Conservation (phyloP, 2,329 filamentous ascomycete species). For the Camillea tinctor region DNA sequence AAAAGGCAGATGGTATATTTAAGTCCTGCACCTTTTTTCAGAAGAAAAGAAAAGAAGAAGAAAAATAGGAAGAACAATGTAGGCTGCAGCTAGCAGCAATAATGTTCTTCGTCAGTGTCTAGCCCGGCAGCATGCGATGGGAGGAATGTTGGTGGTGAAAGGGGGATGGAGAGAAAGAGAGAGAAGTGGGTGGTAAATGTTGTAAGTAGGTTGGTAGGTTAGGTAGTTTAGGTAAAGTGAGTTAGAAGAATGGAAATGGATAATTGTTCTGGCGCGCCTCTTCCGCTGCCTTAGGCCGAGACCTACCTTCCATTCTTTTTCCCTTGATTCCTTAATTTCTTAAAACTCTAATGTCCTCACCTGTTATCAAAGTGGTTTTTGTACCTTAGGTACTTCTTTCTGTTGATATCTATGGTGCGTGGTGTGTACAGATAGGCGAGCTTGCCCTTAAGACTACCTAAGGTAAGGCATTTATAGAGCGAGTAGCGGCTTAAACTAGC, state of each 20-base stretch:
- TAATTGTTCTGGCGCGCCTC: background rate
- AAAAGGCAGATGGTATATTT: slow-evolving; percentile 19
- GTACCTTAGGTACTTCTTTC: no score
- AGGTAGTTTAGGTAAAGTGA: background rate
- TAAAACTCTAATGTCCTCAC: no score
- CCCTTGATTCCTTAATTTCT: background rate
- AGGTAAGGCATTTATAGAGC: no score
- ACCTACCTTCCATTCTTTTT: background rate
- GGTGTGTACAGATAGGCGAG: no score
- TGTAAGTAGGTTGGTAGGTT: background rate
- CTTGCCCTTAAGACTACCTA: no score
- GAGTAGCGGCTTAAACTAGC: no score
- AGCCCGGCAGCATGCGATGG: background rate
- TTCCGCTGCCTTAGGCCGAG: background rate
- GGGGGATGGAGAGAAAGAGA: background rate
- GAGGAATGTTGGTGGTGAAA: slow-evolving; percentile 8
- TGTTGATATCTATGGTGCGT: no score
- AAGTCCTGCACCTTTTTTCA: slow-evolving; percentile 2
- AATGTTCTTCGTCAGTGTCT: background rate
- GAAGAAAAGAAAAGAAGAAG: slow-evolving; percentile 1
- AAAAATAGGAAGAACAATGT: background rate
- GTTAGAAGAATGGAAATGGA: background rate
- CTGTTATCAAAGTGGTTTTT: no score
- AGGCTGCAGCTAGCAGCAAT: background rate
- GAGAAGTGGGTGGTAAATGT: background rate